Evolutionary conservation across 108 stramenopile species (phyloP), one percentile per base, ranked within the genome.

Genomic region (Conticribra weissflogii): DNA sequence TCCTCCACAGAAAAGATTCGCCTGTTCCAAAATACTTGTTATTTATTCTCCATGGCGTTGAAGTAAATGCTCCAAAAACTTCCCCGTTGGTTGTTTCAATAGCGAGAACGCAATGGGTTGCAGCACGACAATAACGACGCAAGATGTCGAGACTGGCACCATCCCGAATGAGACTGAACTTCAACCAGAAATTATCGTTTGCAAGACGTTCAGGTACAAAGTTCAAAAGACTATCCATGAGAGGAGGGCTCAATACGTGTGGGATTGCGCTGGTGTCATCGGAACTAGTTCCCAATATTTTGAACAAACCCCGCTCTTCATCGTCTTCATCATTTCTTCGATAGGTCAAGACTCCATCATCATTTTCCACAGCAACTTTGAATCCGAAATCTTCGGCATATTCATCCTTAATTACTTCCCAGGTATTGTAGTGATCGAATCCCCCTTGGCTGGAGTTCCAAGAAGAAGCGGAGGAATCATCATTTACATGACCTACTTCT

Each of bases 1-100:
- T 87, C 27, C 73, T 72, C 89, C 89, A 90, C 47, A 90, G 45
- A 58, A 90, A 90, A 0, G 76, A 68, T 51, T 90, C 86, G 0
- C 89, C 86, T 0, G 71, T 86, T 12, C 89, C 89, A 78, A 83
- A 90, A 45, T 86, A 89, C 21, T 72, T 75, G 60, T 78, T 81
- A 41, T 76, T 78, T 55, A 78, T 72, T 34, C 78, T 44, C 91
- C 88, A 92, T 25, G 87, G 81, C 41, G 80, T 28, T 1, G 85
- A 86, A 2, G 87, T 88, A 55, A 89, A 89, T 19, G 83, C 63
- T 22, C 91, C 91, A 78, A 92, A 89, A 2, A 92, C 91, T 27
- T 85, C 71, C 2, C 91, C 91, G n/a, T 88, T 76, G 2, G 79
- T 76, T 16, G 86, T 92, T 75, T 92, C 91, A 27, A 92, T 80